Percentiles rank a stretch among this genome's conserved stretches.
Conservation (phyloP, 73 alveolate genomes). For the Strombidium stylifer region DNA sequence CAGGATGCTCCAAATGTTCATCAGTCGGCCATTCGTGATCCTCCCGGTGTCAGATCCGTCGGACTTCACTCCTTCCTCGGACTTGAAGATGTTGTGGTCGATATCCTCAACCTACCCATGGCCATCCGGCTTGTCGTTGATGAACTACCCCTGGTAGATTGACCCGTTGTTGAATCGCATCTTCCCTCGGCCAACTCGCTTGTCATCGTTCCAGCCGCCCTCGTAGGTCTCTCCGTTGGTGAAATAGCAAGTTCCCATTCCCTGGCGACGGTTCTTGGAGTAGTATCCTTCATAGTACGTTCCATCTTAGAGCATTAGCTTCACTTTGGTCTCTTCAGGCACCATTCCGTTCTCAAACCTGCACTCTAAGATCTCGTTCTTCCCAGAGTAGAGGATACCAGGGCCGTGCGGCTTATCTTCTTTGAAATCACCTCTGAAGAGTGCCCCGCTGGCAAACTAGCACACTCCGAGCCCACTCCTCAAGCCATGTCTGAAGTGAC, state of each 20-base stretch:
- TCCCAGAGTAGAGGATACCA: constrained; percentile 19
- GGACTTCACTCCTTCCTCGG: constrained; percentile 13
- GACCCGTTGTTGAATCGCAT: constrained; percentile 40
- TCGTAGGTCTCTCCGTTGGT: constrained; percentile 74
- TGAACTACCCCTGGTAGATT: constrained; percentile 67
- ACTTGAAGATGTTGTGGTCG: constrained; percentile 54
- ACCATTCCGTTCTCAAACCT: constrained; percentile 16
- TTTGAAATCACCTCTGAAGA: constrained; percentile 42
- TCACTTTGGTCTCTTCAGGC: constrained; percentile 9
- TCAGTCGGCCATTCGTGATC: constrained; percentile 31
- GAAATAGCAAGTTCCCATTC: constrained; percentile 64
- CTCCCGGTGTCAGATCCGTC: constrained; percentile 42
- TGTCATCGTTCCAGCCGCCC: constrained; percentile 71
- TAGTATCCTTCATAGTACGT: constrained; percentile 78
- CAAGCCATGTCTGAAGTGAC: constrained; percentile 61
- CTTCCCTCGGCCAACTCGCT: constrained; percentile 69
- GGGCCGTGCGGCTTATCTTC: constrained; percentile 35
- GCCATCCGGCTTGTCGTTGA: constrained; percentile 77
- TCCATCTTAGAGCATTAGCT: constrained; percentile 48
- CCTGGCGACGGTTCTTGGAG: constrained; percentile 58
- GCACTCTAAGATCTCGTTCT: constrained; percentile 36
- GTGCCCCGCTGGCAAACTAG: constrained; percentile 17
- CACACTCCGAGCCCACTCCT: constrained; percentile 70
- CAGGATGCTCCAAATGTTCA: constrained; percentile 18
- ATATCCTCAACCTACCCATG: constrained; percentile 61